Evolutionary conservation across 2,329 filamentous ascomycete genomes (phyloP).

Genomic region (Diaporthe aspalathi): DNA sequence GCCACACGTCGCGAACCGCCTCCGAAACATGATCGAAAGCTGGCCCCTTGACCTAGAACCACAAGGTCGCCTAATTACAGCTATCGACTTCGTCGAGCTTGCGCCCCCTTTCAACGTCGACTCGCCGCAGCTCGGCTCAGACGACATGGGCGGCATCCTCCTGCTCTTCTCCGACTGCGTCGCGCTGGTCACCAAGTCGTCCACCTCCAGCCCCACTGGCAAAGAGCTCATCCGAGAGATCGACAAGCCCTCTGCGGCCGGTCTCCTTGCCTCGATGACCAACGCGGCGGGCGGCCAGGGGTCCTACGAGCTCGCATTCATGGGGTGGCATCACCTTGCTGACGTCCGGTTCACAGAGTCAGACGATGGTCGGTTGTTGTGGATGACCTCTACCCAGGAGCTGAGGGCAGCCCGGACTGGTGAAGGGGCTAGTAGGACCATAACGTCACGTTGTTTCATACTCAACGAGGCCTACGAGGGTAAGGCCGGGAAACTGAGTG

Average conservation of each 20-base stretch:
- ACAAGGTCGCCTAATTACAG: conserved; percentile 81
- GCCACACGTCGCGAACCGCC: conserved; percentile 76
- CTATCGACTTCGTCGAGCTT: conserved; percentile 83
- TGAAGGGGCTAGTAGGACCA: conserved; percentile 59
- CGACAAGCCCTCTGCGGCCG: conserved; percentile 79
- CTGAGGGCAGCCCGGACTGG: conserved; percentile 66
- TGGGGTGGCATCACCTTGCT: conserved; percentile 76
- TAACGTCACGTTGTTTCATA: conserved; percentile 75
- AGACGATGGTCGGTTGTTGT: conserved; percentile 71
- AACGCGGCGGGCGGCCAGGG: conserved; percentile 71
- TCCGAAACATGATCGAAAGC: conserved; percentile 80
- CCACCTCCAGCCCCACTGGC: conserved; percentile 72
- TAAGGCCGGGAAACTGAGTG: conserved; percentile 79
- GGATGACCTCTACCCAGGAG: conserved; percentile 74
- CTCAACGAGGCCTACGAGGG: conserved; percentile 82
- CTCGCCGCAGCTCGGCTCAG: conserved; percentile 52
- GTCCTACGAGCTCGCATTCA: conserved; percentile 79
- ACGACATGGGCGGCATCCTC: conserved; percentile 74
- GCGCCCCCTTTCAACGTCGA: conserved; percentile 72
- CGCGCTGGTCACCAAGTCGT: conserved; percentile 79
- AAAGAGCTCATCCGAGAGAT: conserved; percentile 85
- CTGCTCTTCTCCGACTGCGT: conserved; percentile 87
- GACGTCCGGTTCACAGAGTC: conserved; percentile 81
- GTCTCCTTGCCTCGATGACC: conserved; percentile 72
- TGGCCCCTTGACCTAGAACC: conserved; percentile 81